Conservation (phyloP, 352 stramenopile genomes). For the Globisporangium mamillatum region DNA sequence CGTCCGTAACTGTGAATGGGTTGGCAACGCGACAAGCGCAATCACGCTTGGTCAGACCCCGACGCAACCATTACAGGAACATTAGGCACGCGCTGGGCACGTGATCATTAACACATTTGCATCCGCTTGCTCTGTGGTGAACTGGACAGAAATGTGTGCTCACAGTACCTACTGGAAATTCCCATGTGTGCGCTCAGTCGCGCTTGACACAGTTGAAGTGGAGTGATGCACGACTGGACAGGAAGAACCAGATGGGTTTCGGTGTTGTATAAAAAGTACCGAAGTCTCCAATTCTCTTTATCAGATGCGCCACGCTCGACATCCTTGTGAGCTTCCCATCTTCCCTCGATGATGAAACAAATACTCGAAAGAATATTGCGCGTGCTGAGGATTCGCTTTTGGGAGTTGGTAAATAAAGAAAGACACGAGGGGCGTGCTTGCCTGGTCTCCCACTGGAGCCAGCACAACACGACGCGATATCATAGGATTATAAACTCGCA, state of each 20-base stretch:
- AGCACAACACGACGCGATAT: not conserved
- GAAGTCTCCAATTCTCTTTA: not conserved
- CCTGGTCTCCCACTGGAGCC: not conserved
- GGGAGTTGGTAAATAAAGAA: not conserved
- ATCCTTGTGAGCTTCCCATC: not conserved
- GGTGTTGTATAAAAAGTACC: not conserved
- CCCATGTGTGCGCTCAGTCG: not conserved
- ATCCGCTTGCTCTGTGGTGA: not conserved
- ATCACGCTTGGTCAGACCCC: not conserved
- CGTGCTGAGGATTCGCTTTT: not conserved
- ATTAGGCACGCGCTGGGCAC: not conserved
- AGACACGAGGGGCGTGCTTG: not conserved
- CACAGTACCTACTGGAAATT: not conserved
- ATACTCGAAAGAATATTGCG: not conserved
- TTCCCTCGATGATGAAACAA: not conserved
- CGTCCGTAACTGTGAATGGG: not conserved
- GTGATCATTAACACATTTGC: not conserved
- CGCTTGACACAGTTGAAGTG: slow-evolving; percentile 1
- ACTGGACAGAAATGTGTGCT: not conserved
- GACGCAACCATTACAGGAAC: not conserved
- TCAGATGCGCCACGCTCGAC: not conserved
- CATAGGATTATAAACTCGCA: too few relatives aligned
- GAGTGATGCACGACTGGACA: not conserved
- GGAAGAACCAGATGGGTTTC: not conserved
- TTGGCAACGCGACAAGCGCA: not conserved